Percentiles rank a stretch among this genome's conserved stretches.
phyloP scores from a whole-genome alignment of 306 rosid species.

The Begonia loranthoides region DNA sequence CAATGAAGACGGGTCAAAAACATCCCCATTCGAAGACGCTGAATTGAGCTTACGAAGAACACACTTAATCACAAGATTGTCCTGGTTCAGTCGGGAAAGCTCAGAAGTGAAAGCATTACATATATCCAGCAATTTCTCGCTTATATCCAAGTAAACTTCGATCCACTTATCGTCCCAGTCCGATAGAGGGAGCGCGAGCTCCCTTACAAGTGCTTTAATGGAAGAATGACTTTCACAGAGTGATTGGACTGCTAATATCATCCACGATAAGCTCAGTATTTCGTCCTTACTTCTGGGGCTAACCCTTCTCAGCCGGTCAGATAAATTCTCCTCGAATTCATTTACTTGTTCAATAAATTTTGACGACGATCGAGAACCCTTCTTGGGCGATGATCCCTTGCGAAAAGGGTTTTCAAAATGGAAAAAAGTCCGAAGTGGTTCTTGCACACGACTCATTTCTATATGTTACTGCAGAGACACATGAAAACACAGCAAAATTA shows the following conservation, averaged over 20 bases:
- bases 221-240: conserved; percentile 59
- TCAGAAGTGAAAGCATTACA: conserved; percentile 70
- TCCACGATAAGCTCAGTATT: conserved; percentile 69
- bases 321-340: conserved; percentile 48
- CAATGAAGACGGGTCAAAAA: conserved; percentile 41
- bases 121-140: conserved; percentile 61
- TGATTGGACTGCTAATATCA: conserved; percentile 52
- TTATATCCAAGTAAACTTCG: conserved; percentile 71
- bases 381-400: conserved; percentile 26
- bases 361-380: conserved; percentile 41
- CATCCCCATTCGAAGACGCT: conserved; percentile 28
- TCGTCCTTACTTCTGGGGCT: conserved; percentile 47
- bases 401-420: conserved; percentile 78
- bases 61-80: conserved; percentile 46
- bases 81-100: conserved; percentile 59
- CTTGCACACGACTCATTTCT: conserved; percentile 56
- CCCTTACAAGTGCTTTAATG: conserved; percentile 31
- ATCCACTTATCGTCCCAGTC: conserved; percentile 82
- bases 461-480: not conserved
- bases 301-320: conserved; percentile 48
- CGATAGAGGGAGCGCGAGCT: conserved; percentile 51
- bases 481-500: no score
- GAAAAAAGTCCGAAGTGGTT: conserved; percentile 47
- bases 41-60: conserved; percentile 41
- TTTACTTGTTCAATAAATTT: conserved; percentile 27